Base-by-base conservation (phyloP, 164 flowering plant species). In the Dillenia suffruticosa region DNA sequence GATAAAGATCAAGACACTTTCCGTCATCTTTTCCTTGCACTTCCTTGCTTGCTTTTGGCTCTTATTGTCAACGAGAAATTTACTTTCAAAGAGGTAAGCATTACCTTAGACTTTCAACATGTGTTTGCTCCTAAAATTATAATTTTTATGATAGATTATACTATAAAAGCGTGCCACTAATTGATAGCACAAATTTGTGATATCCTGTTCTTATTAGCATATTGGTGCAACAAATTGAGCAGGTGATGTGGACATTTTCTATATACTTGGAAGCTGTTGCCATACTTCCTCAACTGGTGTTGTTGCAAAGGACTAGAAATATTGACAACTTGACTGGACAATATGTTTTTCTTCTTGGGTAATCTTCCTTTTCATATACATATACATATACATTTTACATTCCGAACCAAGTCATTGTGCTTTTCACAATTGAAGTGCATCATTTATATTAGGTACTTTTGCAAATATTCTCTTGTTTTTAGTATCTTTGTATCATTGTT, bases 241-340 rank as follows among this genome's bases (percentile, higher is more conserved):
- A 92, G 96, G 86, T 92, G 9, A 74, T 92, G 93, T 90, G 98
- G 98, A 57, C 98, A 62, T 92, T 92, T 73, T 92, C 98, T 46
- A 61, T 92, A 56, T 92, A 64, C 68, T 68, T 92, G 78, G 98
- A 92, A 76, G 98, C 98, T 46, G 95, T 92, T 74, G 98, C 98
- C 60, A 92, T 92, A 59, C 85, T 92, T 80, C 98, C 98, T 63
- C 98, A 90, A 79, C 83, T 92, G 51, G 92, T 92, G 44, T 74
- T 92, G 77, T 76, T 92, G 72, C 98, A 92, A 68, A 84, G 96
- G 72, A 90, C 96, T 12, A 79, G 84, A 76, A 92, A 92, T 73
- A 82, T 92, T 50, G 98, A 90, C 79, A 92, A 90, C 78, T 75
- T 89, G 81, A 92, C 98, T 9, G 98, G 96, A 13, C 96, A 90